Conservation (phyloP, 2,329 filamentous ascomycete species). For the Endothia cerciana region DNA sequence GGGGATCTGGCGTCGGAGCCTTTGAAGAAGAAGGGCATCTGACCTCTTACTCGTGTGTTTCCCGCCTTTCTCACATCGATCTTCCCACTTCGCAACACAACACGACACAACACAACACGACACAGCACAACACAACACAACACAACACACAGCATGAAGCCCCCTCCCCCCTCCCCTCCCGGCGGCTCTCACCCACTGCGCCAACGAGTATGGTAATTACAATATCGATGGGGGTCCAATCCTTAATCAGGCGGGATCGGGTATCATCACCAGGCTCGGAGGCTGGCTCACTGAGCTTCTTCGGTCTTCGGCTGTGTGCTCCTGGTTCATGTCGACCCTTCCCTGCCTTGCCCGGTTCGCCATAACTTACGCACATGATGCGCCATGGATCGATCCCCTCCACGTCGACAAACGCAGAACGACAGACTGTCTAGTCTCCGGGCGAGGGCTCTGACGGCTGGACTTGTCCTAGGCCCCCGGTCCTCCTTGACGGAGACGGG, state of each 20-base stretch:
- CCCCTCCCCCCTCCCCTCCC: neutral
- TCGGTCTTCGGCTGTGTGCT: neutral
- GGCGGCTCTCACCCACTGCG: neutral
- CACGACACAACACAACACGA: too few species aligned
- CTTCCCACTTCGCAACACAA: neutral
- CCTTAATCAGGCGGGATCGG: neutral
- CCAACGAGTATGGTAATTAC: neutral
- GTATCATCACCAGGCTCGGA: slow-evolving; percentile 11
- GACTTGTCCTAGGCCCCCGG: neutral
- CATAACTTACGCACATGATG: neutral
- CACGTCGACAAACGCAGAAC: neutral
- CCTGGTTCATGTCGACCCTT: neutral
- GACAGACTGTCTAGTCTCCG: neutral
- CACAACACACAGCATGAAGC: neutral
- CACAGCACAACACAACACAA: too few species aligned
- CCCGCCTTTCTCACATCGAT: neutral
- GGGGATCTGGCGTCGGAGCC: neutral
- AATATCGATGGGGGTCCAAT: neutral
- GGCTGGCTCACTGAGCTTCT: neutral
- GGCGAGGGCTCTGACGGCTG: too few species aligned
- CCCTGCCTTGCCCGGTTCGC: neutral
- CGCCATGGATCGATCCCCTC: neutral
- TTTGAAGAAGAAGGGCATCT: neutral
- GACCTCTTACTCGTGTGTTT: neutral
- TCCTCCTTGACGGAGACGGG: neutral